Base-by-base conservation (phyloP, 192 early-diverging fungal genomes). In the Obelidium mucronatum region DNA sequence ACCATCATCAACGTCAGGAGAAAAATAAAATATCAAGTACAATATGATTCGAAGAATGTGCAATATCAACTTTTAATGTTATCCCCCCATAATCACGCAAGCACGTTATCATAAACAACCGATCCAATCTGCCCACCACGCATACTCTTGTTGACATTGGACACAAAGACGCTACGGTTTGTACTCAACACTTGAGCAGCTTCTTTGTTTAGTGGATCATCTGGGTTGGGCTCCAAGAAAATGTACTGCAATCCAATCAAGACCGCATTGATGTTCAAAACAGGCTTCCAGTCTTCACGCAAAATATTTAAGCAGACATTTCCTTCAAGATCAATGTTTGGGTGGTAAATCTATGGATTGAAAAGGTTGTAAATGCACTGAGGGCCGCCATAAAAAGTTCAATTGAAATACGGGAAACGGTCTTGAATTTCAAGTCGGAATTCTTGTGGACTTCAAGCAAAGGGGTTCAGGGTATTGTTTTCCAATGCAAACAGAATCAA, bases 231-330 rank as follows among this genome's bases (percentile, higher is more conserved):
- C 61, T 93, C 96, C 77, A 95, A 78, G 73, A 99, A 95, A 54
- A 99, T 80, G 81, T 95, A 93, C 75, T 96, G 93, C 59, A 98
- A 79, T 4, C 96, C 96, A 70, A 99, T 92, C 71, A 98, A 77
- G 34, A 97, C 90, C 48, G 94, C 86, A 79, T 95, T 92, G 61
- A 99, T 87, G 76, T 93, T 96, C 61, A 98, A 87, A n/a, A 97
- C 97, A 2, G 97, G 97, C 77, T 96, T 97, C 97, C 97, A 99
- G 82, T 99, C 96, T 79, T 99, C 96, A 69, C 97, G 91, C 74
- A 99, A 84, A 71, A 99, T 94, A 81, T 98, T 98, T 34, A 99
- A 84, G 75, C 97, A 99, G 39, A 99, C 93, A 53, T 98, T 96
- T 52, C 97, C 97, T 60, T 96, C 94, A 5, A 95, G 84, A 76